A percentile compares a stretch with the other conserved stretches of the same genome.
phyloP scores from a whole-genome alignment of 2,329 filamentous ascomycete species.

The Penicillium frequentans region DNA sequence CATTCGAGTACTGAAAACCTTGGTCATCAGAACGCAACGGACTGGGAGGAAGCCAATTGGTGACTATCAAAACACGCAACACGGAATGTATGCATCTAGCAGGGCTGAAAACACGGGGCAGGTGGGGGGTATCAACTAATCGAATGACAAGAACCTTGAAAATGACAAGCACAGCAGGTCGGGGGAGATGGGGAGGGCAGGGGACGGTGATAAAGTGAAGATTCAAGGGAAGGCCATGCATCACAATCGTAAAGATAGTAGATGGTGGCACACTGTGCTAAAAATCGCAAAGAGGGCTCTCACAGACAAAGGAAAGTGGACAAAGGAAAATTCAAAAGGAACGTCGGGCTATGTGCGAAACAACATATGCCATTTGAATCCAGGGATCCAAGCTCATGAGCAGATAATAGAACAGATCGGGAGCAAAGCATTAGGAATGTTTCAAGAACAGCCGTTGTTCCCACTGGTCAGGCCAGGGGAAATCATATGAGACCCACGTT shows the following conservation, averaged over 20 bases:
- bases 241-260: conserved; percentile 10
- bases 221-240: conserved; percentile 3
- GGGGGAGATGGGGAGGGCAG: not conserved
- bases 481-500: not conserved
- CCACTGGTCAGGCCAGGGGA: not conserved
- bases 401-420: not conserved
- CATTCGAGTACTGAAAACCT: not conserved
- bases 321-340: conserved; percentile 28
- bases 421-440: not conserved
- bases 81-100: conserved; percentile 18
- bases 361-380: not conserved
- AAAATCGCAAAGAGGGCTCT: conserved; percentile 2
- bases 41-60: not conserved
- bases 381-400: not conserved
- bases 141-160: conserved; percentile 7
- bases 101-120: conserved; percentile 18
- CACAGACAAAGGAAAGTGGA: conserved; percentile 11
- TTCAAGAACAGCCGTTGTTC: not conserved
- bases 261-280: not conserved
- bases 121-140: conserved; percentile 27
- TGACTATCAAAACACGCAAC: conserved; percentile 14
- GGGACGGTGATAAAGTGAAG: conserved; percentile 2
- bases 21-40: not conserved
- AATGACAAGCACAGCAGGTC: conserved; percentile 1
- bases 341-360: conserved; percentile 14